Evolutionary conservation across 768 basidiomycete genomes (phyloP), one percentile per base, ranked within the genome.

Genomic region (Boletus insuetus): DNA sequence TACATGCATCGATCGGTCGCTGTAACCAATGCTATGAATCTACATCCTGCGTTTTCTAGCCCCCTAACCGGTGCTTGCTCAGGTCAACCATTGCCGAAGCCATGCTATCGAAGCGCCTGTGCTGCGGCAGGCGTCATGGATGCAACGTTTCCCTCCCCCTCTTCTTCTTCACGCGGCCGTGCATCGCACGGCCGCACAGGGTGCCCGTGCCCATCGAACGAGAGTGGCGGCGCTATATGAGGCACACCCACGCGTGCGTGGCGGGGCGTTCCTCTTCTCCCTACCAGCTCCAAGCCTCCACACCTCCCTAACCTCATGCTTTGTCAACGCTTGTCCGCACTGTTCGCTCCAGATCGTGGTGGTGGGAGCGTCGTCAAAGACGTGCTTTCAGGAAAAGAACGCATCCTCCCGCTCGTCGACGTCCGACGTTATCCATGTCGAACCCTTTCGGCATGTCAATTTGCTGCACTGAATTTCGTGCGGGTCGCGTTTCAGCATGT

Each of bases 391-490:
- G 74, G 73, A 19, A 71, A 73, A 53, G 74, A 75, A 51, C 64
- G 71, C 39, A 72, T 83, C 35, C 69, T 80, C 45, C 79, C 77
- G 3, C 73, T 79, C 56, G 63, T 59, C 7, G 78, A 81, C 16
- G 70, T 76, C 17, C 77, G 81, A 45, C 79, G 82, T 41, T 83
- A 83, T 41, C 64, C 69, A 38, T 72, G 75, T 35, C 54, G 40
- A 37, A 60, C 59, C 24, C 51, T 48, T 10, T 78, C 83, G 14
- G 75, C 82, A 3, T 87, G 85, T 57, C 84, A 84, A 13, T 74
- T 88, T 43, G 84, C 85, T 10, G 81, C 82, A 3, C 60, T 87
- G 59, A 86, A 86, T 59, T 86, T 83, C 52, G 82, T 77, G 13
- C 75, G 83, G 22, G 56, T 81, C 11, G 71, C 75, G n/a, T 77